Evolutionary conservation across 176 grass and related monocot species (phyloP).

Genomic region (Chrysopogon serrulatus): DNA sequence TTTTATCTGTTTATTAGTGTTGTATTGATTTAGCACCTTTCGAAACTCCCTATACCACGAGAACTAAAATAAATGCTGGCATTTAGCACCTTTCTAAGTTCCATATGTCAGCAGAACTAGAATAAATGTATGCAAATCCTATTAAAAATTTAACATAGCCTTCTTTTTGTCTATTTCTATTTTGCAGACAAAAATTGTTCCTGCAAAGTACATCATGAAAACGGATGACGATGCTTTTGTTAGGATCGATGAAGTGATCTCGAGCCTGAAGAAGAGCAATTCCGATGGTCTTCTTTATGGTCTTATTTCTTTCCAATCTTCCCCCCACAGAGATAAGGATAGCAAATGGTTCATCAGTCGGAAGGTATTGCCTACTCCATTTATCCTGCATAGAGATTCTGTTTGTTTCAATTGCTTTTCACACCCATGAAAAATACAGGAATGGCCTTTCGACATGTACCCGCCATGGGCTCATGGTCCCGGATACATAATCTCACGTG

Average conservation of each 20-base stretch:
- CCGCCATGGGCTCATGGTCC: slow-evolving; percentile 96
- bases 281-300: slow-evolving; percentile 69
- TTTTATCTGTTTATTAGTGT: not conserved
- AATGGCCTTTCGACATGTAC: slow-evolving; percentile 65
- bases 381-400: not conserved
- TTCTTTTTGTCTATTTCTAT: slow-evolving; percentile 1
- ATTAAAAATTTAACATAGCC: not conserved
- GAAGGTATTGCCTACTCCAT: slow-evolving; percentile 48
- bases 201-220: slow-evolving; percentile 96
- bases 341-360: slow-evolving; percentile 94
- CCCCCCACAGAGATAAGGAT: slow-evolving; percentile 74
- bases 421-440: slow-evolving; percentile 36
- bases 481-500: slow-evolving; percentile 83
- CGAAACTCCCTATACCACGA: not conserved
- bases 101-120: not conserved
- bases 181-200: slow-evolving; percentile 69
- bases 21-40: not conserved
- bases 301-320: slow-evolving; percentile 82
- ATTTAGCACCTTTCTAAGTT: not conserved
- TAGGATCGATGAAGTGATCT: slow-evolving; percentile 84
- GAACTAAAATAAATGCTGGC: not conserved
- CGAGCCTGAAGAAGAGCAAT: slow-evolving; percentile 58
- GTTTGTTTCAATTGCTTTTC: slow-evolving; percentile 22
- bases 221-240: slow-evolving; percentile 98
- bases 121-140: not conserved